These are phyloP conservation scores for Skeletonema potamos DNA, from an alignment of 108 stramenopile genomes.

Conservation along the genomic window DNA sequence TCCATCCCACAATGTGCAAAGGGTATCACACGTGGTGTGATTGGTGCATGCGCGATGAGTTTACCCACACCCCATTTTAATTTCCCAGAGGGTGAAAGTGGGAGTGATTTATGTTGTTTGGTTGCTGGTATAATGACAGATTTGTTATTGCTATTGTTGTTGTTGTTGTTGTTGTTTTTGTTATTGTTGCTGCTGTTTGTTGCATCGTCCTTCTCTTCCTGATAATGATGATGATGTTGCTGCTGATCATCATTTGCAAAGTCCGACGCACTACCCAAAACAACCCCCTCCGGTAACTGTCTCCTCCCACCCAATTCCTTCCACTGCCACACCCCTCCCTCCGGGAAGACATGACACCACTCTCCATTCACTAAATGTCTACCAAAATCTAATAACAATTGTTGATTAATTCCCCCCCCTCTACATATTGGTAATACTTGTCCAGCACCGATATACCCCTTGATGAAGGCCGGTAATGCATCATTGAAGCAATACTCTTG, in stretches of 20 bases:
- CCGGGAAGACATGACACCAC: constrained; percentile 78
- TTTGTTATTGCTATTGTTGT: not conserved
- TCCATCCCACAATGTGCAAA: constrained; percentile 73
- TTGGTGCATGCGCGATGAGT: constrained; percentile 71
- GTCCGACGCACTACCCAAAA: not conserved
- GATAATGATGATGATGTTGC: too few relatives aligned
- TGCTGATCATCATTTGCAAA: constrained; percentile 1
- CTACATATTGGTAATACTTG: constrained; percentile 65
- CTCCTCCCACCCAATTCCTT: constrained; percentile 50
- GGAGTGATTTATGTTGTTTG: constrained; percentile 15
- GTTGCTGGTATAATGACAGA: constrained; percentile 29
- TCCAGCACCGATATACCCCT: constrained; percentile 64
- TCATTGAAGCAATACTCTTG: constrained; percentile 76
- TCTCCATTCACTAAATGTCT: constrained; percentile 56
- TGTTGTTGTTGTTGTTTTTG: not conserved
- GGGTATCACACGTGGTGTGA: constrained; percentile 61
- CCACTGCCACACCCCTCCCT: constrained; percentile 72
- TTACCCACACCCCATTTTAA: constrained; percentile 83
- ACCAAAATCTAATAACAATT: constrained; percentile 51
- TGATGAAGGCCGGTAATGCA: constrained; percentile 35
- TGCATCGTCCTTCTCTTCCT: not conserved
- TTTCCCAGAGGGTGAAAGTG: constrained; percentile 36
- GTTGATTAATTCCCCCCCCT: constrained; percentile 64
- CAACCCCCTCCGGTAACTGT: constrained; percentile 4
- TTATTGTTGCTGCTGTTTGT: not conserved